These are phyloP conservation scores for Mortierella sp. DNA, from an alignment of 371 early-diverging fungal species.

Conservation along the genomic window DNA sequence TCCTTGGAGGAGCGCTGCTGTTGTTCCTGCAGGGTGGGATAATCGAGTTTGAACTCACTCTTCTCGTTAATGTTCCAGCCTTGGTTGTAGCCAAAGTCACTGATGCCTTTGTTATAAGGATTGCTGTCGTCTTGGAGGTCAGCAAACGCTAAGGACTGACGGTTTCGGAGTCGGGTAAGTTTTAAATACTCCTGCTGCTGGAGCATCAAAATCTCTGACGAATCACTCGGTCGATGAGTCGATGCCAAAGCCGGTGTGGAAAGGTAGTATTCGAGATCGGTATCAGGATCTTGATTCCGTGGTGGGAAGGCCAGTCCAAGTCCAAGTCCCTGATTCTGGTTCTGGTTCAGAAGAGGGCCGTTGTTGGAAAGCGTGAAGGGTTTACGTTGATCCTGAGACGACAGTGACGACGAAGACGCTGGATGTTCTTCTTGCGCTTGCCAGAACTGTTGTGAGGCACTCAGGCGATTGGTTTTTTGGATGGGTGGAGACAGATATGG, in stretches of 20 bases:
- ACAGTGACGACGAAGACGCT: too few species aligned
- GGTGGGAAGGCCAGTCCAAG: neutral
- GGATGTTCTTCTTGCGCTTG: too few species aligned
- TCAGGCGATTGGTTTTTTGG: too few species aligned
- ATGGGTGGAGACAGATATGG: too few species aligned
- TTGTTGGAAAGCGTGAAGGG: too few species aligned
- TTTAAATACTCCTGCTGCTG: constrained; percentile 46
- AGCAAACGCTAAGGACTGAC: neutral
- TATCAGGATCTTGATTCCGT: neutral
- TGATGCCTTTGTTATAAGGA: neutral
- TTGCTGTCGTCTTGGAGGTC: neutral
- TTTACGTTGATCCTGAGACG: too few species aligned
- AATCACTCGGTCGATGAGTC: constrained; percentile 25
- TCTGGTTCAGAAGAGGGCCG: too few species aligned
- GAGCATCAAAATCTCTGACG: constrained; percentile 24
- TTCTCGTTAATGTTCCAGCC: neutral
- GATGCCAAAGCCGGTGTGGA: constrained; percentile 3
- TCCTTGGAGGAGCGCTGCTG: too few species aligned
- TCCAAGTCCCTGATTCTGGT: too few species aligned
- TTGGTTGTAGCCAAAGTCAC: neutral
- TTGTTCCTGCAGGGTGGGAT: neutral
- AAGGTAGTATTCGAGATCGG: neutral
- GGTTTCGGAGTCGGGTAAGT: constrained; percentile 24
- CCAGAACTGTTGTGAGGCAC: too few species aligned
- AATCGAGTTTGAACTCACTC: neutral